Evolutionary conservation across 2,329 filamentous ascomycete genomes (phyloP), one percentile per base, ranked within the genome.

Genomic region (Cytospora mali): DNA sequence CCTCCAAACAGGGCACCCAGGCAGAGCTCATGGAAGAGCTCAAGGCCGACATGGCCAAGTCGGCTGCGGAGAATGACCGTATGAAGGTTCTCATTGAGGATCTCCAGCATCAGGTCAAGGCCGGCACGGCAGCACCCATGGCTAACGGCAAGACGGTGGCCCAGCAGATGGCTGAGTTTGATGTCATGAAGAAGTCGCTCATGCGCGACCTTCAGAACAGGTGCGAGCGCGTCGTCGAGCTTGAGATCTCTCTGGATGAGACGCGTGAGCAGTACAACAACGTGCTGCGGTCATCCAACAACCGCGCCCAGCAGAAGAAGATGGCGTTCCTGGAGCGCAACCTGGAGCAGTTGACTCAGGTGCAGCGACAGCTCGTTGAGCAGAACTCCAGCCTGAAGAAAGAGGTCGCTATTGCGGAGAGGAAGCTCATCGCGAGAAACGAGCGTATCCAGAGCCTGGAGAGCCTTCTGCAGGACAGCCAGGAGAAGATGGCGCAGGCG

Each of bases 221-320:
- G 66, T 99, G 95, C 77, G 95, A 99, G 81, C 89, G 95, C 68
- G 93, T 99, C 35, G 95, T 99, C 21, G 95, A 99, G 81, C 87
- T 99, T 29, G 95, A 99, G 77, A 99, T 99, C 72, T 96, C 92
- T 39, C 85, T 99, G 56, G 95, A 99, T 73, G 93, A 97, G 81
- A 97, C 95, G 0, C 88, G 95, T 61, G 95, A 99, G 81, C 95
- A 99, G 79, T 99, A 99, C 81, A 98, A 99, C 82, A 97, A 97
- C 71, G 95, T 99, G 65, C 85, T 99, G 63, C 89, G 94, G 62
- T 95, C 92, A 55, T 97, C 92, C 69, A 99, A 99, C 82, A 98
- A 96, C 82, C 90, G 95, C 64, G 94, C 95, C 27, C 95, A 99
- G 80, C 95, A 99, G 79, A 99, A 99, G 90, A 99, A 99, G 86